Base-by-base conservation (phyloP, 1,284 basidiomycete genomes). In the Heterobasidion parviporum region DNA sequence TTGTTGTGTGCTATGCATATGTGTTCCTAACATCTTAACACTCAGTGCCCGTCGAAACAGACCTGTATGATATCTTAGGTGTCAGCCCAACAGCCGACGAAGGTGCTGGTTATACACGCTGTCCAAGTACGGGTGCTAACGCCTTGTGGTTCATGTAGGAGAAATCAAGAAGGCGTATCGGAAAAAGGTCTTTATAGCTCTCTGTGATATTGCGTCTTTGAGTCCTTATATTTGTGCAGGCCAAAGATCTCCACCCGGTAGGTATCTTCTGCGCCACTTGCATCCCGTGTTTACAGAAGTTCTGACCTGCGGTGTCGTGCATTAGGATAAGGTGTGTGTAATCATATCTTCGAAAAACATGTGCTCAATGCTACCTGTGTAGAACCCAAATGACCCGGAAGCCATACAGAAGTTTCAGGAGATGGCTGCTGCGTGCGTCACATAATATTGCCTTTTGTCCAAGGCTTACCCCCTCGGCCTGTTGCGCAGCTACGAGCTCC, bases 101-200 rank as follows among this genome's bases (percentile, higher is more conserved):
- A 74, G 84, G 90, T 89, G 65, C 48, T 15, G 67, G 60, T 47
- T 43, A 46, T 49, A 16, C 26, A 20, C 48, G 38, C n/a, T 36
- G 16, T 12, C 6, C 2, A 5, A 10, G 44, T 26, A 45, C 54
- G n/a, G 20, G 50, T 50, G 55, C 53, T 63, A 53, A 66, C 47
- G 14, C 43, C 15, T 26, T 50, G 2, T 6, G 7, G 5, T 12
- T 52, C 46, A 36, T 63, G 34, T 58, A 90, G 89, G 74, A 61
- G 92, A 96, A 62, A 92, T 97, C 67, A 95, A 94, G 73, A 91
- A 89, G 67, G 94, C 93, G 6, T 97, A 97, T 68, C 86, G 89
- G 68, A 89, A 82, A 74, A 94, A 93, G 84, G 91, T 89, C 65
- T 55, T 63, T 63, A 38, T 48, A 55, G 46, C 53, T 59, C 59